Conservation (phyloP, 768 basidiomycete genomes). For the Tulasnella sp. region DNA sequence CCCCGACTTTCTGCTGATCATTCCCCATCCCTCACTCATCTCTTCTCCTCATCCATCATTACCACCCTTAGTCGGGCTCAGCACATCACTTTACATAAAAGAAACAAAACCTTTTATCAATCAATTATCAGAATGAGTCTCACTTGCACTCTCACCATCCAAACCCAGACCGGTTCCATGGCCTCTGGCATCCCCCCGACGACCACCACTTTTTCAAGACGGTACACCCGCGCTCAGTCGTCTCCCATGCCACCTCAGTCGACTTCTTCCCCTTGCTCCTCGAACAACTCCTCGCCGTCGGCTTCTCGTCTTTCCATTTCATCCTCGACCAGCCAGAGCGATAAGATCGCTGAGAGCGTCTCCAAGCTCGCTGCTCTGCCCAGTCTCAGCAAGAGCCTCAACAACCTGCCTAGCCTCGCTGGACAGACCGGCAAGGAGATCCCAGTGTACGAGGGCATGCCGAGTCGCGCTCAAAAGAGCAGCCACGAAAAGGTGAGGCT, state of each 20-base stretch:
- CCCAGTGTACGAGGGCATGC: slow-evolving; percentile 29
- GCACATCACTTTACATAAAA: not conserved
- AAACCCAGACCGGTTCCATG: not conserved
- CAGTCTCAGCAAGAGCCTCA: slow-evolving; percentile 27
- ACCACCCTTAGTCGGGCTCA: not conserved
- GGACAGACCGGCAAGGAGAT: slow-evolving; percentile 8
- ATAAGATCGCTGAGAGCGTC: slow-evolving; percentile 8
- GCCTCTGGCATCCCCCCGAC: not conserved
- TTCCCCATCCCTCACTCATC: not conserved
- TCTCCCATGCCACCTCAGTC: not conserved
- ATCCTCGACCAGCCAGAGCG: not conserved
- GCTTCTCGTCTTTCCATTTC: not conserved
- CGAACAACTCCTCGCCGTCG: slow-evolving; percentile 11
- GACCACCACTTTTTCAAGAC: not conserved
- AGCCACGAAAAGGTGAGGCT: slow-evolving; percentile 29
- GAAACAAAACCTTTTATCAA: not conserved
- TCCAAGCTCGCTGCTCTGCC: slow-evolving; percentile 25
- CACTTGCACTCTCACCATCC: slow-evolving; percentile 7
- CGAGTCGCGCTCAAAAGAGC: slow-evolving; percentile 21
- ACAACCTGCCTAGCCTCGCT: slow-evolving; percentile 21
- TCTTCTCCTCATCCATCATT: not conserved
- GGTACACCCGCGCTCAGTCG: not conserved
- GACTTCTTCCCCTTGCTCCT: not conserved
- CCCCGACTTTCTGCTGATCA: not conserved
- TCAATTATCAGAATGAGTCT: not conserved